Conservation (phyloP, 2,329 filamentous ascomycete genomes). For the Exophiala aquamarina region DNA sequence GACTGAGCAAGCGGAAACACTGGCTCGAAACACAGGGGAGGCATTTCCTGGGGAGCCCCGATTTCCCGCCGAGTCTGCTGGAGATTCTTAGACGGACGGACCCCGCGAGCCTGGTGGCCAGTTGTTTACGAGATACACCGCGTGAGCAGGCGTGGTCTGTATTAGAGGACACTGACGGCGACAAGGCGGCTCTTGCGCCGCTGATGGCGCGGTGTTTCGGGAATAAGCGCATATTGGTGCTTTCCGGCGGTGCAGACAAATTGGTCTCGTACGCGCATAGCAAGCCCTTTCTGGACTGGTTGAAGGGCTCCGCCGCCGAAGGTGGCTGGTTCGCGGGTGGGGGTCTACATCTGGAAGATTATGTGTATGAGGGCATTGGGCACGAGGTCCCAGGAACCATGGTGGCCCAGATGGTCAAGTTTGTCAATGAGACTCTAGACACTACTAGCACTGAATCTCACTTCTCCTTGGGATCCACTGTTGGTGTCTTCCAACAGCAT, state of each 20-base stretch:
- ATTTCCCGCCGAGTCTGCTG: slow-evolving; percentile 73
- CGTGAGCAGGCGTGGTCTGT: not conserved
- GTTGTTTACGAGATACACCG: slow-evolving; percentile 48
- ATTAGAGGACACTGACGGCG: too few relatives aligned
- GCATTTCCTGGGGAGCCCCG: slow-evolving; percentile 71
- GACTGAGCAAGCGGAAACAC: slow-evolving; percentile 66
- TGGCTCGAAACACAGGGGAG: slow-evolving; percentile 55
- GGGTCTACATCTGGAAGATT: slow-evolving; percentile 55
- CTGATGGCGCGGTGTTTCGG: slow-evolving; percentile 42
- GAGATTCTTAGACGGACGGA: slow-evolving; percentile 66
- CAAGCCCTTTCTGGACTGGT: slow-evolving; percentile 56
- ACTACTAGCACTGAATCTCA: too few relatives aligned
- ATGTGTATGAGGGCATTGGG: slow-evolving; percentile 56
- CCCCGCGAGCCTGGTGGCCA: slow-evolving; percentile 68
- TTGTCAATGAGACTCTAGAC: slow-evolving; percentile 49
- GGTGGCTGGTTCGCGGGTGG: slow-evolving; percentile 52
- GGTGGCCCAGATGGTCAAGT: slow-evolving; percentile 55
- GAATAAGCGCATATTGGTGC: slow-evolving; percentile 55
- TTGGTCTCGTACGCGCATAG: slow-evolving; percentile 60
- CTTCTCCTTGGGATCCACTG: too few relatives aligned
- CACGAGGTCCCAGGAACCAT: slow-evolving; percentile 60
- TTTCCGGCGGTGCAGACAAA: slow-evolving; percentile 58
- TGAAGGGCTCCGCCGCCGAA: slow-evolving; percentile 48
- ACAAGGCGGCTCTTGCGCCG: slow-evolving; percentile 27
- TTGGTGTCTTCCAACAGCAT: slow-evolving; percentile 1